phyloP scores from a whole-genome alignment of 805 yeast species.

The Starmera caribaea region DNA sequence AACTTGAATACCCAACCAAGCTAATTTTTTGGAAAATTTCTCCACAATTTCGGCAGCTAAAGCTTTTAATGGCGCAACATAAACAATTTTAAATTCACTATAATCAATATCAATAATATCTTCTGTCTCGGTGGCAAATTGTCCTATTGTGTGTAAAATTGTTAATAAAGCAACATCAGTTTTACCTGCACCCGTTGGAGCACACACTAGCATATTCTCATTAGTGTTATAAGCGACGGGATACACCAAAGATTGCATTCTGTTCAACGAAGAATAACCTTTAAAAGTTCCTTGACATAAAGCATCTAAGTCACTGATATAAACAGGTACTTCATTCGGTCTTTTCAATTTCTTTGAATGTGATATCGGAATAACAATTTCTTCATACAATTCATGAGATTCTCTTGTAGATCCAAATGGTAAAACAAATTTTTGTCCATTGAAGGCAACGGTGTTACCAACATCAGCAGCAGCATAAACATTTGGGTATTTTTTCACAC shows the following conservation, averaged over 20 bases:
- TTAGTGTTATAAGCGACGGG: slow-evolving; percentile 90
- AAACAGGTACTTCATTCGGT: slow-evolving; percentile 37
- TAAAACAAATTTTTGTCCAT: slow-evolving; percentile 71
- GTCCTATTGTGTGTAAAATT: slow-evolving; percentile 69
- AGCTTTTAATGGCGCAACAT: slow-evolving; percentile 91
- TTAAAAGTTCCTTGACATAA: slow-evolving; percentile 79
- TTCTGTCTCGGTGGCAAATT: slow-evolving; percentile 47
- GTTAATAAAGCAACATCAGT: slow-evolving; percentile 87
- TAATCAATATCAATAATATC: slow-evolving; percentile 57
- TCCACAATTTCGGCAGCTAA: slow-evolving; percentile 95
- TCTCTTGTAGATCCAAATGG: slow-evolving; percentile 75
- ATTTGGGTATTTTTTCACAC: slow-evolving; percentile 65
- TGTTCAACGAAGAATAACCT: slow-evolving; percentile 67
- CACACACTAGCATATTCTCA: slow-evolving; percentile 93
- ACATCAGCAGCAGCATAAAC: slow-evolving; percentile 68
- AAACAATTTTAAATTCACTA: slow-evolving; percentile 82
- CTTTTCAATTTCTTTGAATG: slow-evolving; percentile 32
- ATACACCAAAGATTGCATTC: slow-evolving; percentile 83
- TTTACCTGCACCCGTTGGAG: slow-evolving; percentile 98
- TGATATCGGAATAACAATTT: slow-evolving; percentile 74
- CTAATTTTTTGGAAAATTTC: slow-evolving; percentile 66
- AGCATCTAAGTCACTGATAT: slow-evolving; percentile 56
- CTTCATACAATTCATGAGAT: slow-evolving; percentile 59
- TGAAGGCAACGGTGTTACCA: slow-evolving; percentile 59
- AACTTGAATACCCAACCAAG: slow-evolving; percentile 81